Base-by-base conservation (phyloP, 331 rosid species). In the Pyrus hybrid region DNA sequence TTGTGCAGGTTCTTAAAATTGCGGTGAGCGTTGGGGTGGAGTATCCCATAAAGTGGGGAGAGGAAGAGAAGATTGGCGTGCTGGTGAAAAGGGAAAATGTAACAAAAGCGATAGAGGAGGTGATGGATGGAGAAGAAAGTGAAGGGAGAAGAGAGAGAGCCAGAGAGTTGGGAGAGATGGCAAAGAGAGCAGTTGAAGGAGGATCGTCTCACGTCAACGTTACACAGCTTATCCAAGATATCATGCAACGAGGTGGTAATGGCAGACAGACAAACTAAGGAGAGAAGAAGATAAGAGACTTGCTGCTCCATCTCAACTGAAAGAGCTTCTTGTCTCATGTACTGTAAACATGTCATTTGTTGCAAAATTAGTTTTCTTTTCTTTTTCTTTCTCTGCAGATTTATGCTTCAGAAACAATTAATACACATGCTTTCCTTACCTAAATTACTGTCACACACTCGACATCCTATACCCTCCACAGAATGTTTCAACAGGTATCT, bases 111-210 rank as follows among this genome's bases (percentile, higher is more conserved):
- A 61, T 75, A 10, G 75, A 53, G 68, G 78, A 45, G 70, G 68
- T 77, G 57, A 77, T 84, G 83, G 75, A 28, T 41, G 77, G 80
- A 70, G 79, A 84, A 11, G 85, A 77, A 4, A 68, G 80, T 7
- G 75, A 84, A 83, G 87, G 58, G 56, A 87, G 79, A 57, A 89
- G 82, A 71, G 69, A 67, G 29, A 84, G 82, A 30, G 85, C 75
- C 13, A 23, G 32, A 56, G 67, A 80, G 28, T 67, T 89, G 8
- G 83, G 70, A 0, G 73, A 80, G 28, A 68, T 72, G 57, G 89
- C 94, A 3, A 83, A 80, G 68, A 73, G 2, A 61, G 91, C 82
- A 14, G 67, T 61, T 16, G 22, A 67, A 77, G 83, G 75, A 0
- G 87, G 84, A 22, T 77, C 82, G 25, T 80, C 87, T 54, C 63